Base-by-base conservation (phyloP, 2,329 filamentous ascomycete genomes). In the Helotiales sp. region DNA sequence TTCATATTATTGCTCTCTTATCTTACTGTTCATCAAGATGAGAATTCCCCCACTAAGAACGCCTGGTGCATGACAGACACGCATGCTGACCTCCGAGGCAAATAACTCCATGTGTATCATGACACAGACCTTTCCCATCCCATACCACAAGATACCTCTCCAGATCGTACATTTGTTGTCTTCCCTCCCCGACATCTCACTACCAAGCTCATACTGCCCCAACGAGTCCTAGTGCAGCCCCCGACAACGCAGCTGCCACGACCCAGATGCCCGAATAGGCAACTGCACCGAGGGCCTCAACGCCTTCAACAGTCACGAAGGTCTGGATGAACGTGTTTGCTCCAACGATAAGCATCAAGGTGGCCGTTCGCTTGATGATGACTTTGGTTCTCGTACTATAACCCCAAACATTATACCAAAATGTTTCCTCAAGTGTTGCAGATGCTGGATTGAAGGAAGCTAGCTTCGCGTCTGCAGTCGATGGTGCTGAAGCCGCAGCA, bases 251-350 rank as follows among this genome's bases (percentile, higher is more conserved):
- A 3, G 84, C 81, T 6, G 88, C 89, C 22, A 80, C 67, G n/a
- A 83, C 83, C 91, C 91, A 97, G 33, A 93, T 78, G 22, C 77
- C 77, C 1, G 89, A 86, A 79, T 92, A 98, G 0, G 81, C 83
- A 2, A 79, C 75, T 1, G 92, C 90, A 10, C 93, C 93, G 0
- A 77, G 66, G 3, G 83, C 62, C 67, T 93, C 88, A 10, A 91
- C 84, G 4, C 90, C 89, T 44, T 84, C 78, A 19, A 97, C 76
- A 0, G 85, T 88, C 54, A 85, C 78, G 47, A 80, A 82, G 24
- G 86, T 83, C 68, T 89, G 83, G 38, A 92, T 74, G 57, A 87
- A 85, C 0, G 84, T 84, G 69, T 81, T 81, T 46, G 79, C 69
- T 12, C 78, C 81, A 2, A 85, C 86, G 50, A 86, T 77, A 51